Conservation (phyloP, 306 rosid genomes). For the Sesbania bispinosa region DNA sequence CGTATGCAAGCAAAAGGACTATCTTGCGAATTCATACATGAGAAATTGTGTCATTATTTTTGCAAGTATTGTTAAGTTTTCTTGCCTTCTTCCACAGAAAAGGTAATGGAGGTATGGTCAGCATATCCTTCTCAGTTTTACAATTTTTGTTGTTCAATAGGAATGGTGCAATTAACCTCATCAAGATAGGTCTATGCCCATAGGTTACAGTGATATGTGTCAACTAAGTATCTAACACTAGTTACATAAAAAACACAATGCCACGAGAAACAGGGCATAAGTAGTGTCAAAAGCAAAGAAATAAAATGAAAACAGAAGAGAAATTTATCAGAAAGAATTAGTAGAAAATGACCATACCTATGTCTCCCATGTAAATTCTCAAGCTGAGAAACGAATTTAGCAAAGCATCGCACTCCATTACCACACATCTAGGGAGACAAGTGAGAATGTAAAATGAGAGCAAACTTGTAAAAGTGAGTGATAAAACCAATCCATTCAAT, state of each 20-base stretch:
- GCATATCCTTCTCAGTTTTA: too few relatives aligned
- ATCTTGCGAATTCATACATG: background rate
- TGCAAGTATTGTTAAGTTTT: background rate
- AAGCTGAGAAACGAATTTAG: conserved; percentile 72
- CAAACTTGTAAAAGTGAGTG: background rate
- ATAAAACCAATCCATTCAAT: background rate
- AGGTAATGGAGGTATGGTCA: background rate
- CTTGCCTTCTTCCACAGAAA: background rate
- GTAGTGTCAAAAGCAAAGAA: too few relatives aligned
- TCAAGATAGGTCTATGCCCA: too few relatives aligned
- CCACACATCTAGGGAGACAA: conserved; percentile 73
- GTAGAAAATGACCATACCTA: conserved; percentile 39
- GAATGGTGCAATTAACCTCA: too few relatives aligned
- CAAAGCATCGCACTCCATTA: conserved; percentile 86
- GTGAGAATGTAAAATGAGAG: background rate
- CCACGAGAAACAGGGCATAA: too few relatives aligned
- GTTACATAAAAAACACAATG: too few relatives aligned
- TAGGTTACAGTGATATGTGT: too few relatives aligned
- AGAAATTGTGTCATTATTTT: background rate
- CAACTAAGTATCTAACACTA: too few relatives aligned
- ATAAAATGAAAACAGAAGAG: too few relatives aligned
- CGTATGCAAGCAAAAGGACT: background rate
- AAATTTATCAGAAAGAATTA: too few relatives aligned
- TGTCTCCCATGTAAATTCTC: conserved; percentile 77
- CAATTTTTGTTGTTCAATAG: conserved; percentile 34